These are phyloP conservation scores for Penstemon davidsonii DNA, from an alignment of 257 asterid genomes.

Conservation along the genomic window DNA sequence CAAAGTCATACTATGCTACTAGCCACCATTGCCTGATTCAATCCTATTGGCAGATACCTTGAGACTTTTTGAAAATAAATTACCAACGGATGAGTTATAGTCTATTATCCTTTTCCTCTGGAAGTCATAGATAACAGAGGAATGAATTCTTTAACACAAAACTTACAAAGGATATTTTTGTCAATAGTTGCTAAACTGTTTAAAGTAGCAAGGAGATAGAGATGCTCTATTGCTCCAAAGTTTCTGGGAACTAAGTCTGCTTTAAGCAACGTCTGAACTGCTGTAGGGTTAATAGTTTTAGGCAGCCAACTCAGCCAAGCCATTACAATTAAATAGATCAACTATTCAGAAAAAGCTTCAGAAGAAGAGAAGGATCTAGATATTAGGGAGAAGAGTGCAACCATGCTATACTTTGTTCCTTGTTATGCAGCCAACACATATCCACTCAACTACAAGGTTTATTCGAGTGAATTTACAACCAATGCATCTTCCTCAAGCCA, in stretches of 20 bases:
- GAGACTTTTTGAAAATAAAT: not conserved
- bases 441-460: not conserved
- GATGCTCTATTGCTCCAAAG: not conserved
- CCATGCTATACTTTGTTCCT: not conserved
- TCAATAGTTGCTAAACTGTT: not conserved
- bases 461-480: not conserved
- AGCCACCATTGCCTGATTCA: constrained; percentile 17
- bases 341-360: not conserved
- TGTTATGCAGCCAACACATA: not conserved
- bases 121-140: not conserved
- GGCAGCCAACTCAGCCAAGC: not conserved
- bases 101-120: not conserved
- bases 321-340: not conserved
- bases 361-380: not conserved
- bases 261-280: not conserved
- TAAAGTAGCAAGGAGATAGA: not conserved
- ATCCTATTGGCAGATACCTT: constrained; percentile 6
- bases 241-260: not conserved
- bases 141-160: not conserved
- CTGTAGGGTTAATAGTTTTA: not conserved
- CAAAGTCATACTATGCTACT: constrained; percentile 16
- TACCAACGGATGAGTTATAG: not conserved
- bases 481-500: constrained; percentile 6
- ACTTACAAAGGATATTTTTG: not conserved
- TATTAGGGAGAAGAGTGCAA: not conserved